Evolutionary conservation across 345 rosid species (phyloP), one percentile per base, ranked within the genome.

Genomic region (Euphorbia tirucalli): DNA sequence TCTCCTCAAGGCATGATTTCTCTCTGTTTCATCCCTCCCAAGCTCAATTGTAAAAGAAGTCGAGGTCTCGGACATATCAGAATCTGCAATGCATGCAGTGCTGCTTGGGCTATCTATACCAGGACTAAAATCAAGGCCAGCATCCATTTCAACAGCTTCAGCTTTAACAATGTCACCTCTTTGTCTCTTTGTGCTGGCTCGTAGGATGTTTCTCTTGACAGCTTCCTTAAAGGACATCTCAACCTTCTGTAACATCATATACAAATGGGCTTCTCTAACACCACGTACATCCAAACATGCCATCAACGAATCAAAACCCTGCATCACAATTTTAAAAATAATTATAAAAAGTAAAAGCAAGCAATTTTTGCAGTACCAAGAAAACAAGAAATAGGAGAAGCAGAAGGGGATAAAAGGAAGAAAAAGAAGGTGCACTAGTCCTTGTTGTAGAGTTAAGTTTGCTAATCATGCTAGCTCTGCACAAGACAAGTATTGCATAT

Each of bases 271-370:
- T 80, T 93, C 98, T 41, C 97, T 83, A 66, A 86, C 78, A 67
- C 98, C 98, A 13, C 93, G 95, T 7, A 82, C 87, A 78, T 93
- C 98, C 83, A 93, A 79, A 77, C 83, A 85, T 68, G 88, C 80
- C 78, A 89, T 52, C 50, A 93, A 68, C 55, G 82, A 78, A 71
- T 89, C 87, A 77, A 93, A 90, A 78, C 79, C 90, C 96, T 92
- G 90, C 78, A 83, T 8, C 55, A 21, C 24, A 18, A 60, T 27
- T 56, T 27, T 14, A n/a, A 11, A 78, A 52, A 58, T 25, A 21
- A 70, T 39, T 37, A 66, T 8, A 66, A 66, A 0, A 49, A 61
- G 11, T 2, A 50, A 1, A 52, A 63, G 39, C 7, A 37, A 11
- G 58, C 5, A 50, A 15, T 11, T 24, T 24, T 13, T 62, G 65